Evolutionary conservation across 495 filamentous ascomycete genomes (phyloP).

Genomic region (Cryomyces minteri): DNA sequence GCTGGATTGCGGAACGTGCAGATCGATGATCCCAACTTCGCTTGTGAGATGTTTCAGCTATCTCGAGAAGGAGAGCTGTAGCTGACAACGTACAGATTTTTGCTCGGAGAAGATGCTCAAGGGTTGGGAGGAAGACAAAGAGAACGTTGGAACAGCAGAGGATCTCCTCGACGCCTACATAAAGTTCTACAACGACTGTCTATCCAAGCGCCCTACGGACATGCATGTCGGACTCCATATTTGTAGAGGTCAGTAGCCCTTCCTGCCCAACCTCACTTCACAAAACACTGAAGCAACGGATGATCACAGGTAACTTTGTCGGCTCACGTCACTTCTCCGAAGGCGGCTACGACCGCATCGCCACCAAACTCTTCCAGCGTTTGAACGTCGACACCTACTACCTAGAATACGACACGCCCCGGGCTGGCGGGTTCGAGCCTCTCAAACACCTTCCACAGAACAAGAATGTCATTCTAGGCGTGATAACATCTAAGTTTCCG

Average conservation of each 20-base stretch:
- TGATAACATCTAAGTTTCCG: conserved; percentile 47
- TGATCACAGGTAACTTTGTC: conserved; percentile 33
- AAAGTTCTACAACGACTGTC: conserved; percentile 40
- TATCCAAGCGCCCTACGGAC: conserved; percentile 34
- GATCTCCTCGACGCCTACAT: conserved; percentile 41
- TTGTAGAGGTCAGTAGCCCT: conserved; percentile 18
- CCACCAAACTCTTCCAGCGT: conserved; percentile 42
- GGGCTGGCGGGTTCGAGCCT: conserved; percentile 49
- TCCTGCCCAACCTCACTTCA: not conserved
- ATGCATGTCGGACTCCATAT: conserved; percentile 49
- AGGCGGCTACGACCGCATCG: conserved; percentile 50
- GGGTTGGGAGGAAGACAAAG: conserved; percentile 38
- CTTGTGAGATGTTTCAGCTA: conserved; percentile 15
- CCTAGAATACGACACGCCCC: conserved; percentile 49
- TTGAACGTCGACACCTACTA: conserved; percentile 50
- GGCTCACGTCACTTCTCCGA: conserved; percentile 39
- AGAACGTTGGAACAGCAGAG: conserved; percentile 30
- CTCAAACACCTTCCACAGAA: conserved; percentile 38
- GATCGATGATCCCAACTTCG: conserved; percentile 47
- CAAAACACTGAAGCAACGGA: not conserved
- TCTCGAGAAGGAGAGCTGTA: not conserved
- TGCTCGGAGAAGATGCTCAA: conserved; percentile 44
- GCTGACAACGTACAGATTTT: conserved; percentile 22
- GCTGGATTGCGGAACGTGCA: conserved; percentile 46
- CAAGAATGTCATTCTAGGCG: conserved; percentile 48